Evolutionary conservation across 177 flowering plant genomes (phyloP).

Genomic region (Vitis hybrid): DNA sequence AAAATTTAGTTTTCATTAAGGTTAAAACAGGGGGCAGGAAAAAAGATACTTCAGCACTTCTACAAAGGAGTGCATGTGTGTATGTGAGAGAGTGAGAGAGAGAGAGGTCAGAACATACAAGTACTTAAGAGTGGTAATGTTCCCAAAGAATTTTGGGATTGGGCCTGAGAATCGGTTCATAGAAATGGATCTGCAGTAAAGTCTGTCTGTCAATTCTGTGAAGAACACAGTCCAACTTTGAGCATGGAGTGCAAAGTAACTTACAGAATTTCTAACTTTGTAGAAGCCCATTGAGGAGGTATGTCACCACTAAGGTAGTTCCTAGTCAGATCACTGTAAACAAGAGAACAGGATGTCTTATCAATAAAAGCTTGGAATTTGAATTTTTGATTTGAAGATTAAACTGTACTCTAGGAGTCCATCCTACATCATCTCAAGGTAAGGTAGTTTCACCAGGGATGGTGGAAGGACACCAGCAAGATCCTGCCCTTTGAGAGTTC

Average conservation of each 20-base stretch:
- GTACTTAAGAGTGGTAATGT: conserved; percentile 28
- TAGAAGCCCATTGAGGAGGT: conserved; percentile 37
- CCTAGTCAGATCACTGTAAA: conserved; percentile 27
- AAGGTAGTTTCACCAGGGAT: conserved; percentile 16
- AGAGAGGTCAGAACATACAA: conserved; percentile 20
- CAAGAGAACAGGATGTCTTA: no score
- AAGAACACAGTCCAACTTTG: no score
- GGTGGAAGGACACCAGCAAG: conserved; percentile 24
- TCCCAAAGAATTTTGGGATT: conserved; percentile 33
- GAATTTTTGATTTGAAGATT: not conserved
- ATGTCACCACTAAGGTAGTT: conserved; percentile 40
- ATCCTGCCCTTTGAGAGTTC: conserved; percentile 17
- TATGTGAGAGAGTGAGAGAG: no score
- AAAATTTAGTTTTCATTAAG: no score
- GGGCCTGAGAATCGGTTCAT: conserved; percentile 34
- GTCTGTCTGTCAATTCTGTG: not conserved
- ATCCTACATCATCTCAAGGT: conserved; percentile 23
- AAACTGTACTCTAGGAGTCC: not conserved
- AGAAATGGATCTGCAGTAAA: conserved; percentile 23
- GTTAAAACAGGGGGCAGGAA: no score
- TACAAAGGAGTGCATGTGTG: no score
- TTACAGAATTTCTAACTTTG: conserved; percentile 27
- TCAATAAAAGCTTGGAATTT: no score
- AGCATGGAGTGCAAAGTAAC: not conserved
- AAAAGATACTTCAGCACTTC: no score